A percentile compares a stretch with the other conserved stretches of the same genome.
Conservation (phyloP, 116 monocot species). For the Cymodocea nodosa region DNA sequence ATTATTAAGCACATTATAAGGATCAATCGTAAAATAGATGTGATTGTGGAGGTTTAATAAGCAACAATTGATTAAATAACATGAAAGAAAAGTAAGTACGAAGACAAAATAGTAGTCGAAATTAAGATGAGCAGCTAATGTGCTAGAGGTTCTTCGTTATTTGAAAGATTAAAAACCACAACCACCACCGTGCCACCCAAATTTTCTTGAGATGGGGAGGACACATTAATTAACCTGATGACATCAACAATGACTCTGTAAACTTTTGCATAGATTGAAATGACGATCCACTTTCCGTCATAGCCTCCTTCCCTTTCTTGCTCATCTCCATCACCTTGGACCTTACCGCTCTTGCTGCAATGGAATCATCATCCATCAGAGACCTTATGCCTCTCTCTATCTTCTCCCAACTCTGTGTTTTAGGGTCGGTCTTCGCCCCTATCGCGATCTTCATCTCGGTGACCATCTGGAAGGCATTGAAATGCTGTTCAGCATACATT, state of each 20-base stretch:
- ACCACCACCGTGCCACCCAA: no score
- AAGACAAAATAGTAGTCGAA: no score
- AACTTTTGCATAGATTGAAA: background rate
- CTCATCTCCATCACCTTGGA: background rate
- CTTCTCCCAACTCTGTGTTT: background rate
- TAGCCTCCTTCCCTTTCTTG: background rate
- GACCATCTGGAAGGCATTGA: slow-evolving; percentile 5
- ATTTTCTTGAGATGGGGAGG: no score
- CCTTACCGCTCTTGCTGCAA: background rate
- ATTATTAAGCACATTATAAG: no score
- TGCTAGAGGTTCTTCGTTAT: no score
- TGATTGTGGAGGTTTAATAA: no score
- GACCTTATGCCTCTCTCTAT: background rate
- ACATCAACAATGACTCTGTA: background rate
- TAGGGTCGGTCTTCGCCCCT: background rate
- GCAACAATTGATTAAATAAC: no score
- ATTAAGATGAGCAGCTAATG: no score
- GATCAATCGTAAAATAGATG: no score
- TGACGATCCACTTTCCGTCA: background rate
- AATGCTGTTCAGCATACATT: slow-evolving; percentile 21
- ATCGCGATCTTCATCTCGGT: background rate
- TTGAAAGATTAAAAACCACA: no score
- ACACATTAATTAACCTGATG: no score
- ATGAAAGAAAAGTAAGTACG: no score
- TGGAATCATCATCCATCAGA: background rate